phyloP scores from a whole-genome alignment of 129 eudicot species.

The Rutidosis leptorrhynchoides region DNA sequence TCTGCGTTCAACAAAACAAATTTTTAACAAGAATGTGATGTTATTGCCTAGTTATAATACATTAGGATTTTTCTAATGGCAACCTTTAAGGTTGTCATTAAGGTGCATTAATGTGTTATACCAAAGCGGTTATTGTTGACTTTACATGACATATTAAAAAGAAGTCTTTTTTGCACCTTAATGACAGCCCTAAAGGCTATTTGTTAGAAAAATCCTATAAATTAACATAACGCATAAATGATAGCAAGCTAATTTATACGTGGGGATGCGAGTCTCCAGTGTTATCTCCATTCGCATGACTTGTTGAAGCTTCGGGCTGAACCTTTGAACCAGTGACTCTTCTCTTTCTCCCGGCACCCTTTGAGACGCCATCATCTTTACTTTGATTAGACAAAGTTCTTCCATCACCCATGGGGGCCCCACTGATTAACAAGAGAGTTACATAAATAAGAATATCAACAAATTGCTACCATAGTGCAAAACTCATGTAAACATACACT shows the following conservation, averaged over 20 bases:
- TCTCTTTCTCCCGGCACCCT: conserved; percentile 36
- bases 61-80: too few species aligned
- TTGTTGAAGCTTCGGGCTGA: conserved; percentile 37
- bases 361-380: conserved; percentile 30
- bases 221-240: neutral
- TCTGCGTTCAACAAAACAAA: conserved; percentile 30
- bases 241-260: conserved; percentile 12
- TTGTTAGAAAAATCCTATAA: too few species aligned
- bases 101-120: too few species aligned
- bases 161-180: too few species aligned
- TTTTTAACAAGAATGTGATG: neutral
- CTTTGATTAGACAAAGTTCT: conserved; percentile 42
- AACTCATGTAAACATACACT: neutral
- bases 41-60: neutral
- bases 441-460: conserved; percentile 7
- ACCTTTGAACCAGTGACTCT: conserved; percentile 32
- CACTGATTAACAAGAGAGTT: conserved; percentile 33
- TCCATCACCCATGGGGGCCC: conserved; percentile 39
- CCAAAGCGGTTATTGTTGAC: too few species aligned
- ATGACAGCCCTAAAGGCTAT: too few species aligned
- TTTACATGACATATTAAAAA: too few species aligned
- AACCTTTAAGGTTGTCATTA: too few species aligned
- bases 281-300: conserved; percentile 43
- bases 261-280: conserved; percentile 25
- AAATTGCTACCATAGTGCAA: conserved; percentile 10